Evolutionary conservation across 148 eudicot species (phyloP), one percentile per base, ranked within the genome.

Genomic region (Rhododendron vialii): DNA sequence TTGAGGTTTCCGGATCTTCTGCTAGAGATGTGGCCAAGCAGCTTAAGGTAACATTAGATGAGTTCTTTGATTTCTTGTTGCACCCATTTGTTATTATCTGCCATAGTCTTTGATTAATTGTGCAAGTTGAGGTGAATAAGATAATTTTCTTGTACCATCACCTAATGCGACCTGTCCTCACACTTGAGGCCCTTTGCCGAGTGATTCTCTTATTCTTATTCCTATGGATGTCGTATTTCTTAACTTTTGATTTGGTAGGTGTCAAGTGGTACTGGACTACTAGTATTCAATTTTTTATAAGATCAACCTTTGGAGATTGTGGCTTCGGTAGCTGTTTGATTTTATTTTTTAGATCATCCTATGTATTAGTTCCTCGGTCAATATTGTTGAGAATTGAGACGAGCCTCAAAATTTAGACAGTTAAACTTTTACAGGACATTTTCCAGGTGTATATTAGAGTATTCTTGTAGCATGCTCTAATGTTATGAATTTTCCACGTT

Each of bases 21-120:
- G 98, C 98, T 33, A 92, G 85, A 88, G 98, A 94, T 90, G 98
- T 96, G 35, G 98, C 98, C 81, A 93, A 94, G 88, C 98, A 96
- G 86, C 98, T 96, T 26, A 96, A 96, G 98, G 98, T 92, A 90
- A 69, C 47, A 13, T 71, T 53, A n/a, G 35, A 48, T 76, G 20
- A 24, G 11, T 63, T 8, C 30, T 74, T 80, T 13, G 43, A 63
- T 50, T 38, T 82, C 20, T 82, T 47, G 41, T 53, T 22, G 5
- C 65, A 61, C 53, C 30, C 24, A 82, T 76, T 53, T 82, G 22
- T 38, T 69, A 45, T 78, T 4, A 47, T 78, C 5, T n/a, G 80
- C 33, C 53, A 47, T 48, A 26, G 17, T 53, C 20, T 48, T 47
- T n/a, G 13, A 48, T 43, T 78, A 24, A 78, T 79, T n/a, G 13